Base-by-base conservation (phyloP, 2,329 filamentous ascomycete genomes). In the Fonsecaea pedrosoi region DNA sequence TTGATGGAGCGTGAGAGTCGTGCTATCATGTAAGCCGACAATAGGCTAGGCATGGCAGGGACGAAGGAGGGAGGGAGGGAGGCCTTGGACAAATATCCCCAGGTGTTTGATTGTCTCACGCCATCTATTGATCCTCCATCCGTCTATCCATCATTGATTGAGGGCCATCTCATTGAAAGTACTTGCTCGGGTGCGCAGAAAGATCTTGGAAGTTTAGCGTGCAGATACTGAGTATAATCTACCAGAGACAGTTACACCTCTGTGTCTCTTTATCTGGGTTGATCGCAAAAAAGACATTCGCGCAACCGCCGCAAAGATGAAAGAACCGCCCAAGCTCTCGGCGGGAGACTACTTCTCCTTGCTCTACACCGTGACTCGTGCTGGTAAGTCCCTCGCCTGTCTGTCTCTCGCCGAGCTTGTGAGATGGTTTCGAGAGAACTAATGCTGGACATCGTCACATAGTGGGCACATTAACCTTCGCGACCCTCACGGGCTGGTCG, bases 401-500 rank as follows among this genome's bases (percentile, higher is more conserved):
- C 18, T 50, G 45, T 7, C 21, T 25, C 25, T 25, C 25, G 1
- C 25, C 25, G 30, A 6, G 35, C 30, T 55, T 7, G 35, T 55
- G 21, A n/a, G 40, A n/a, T 4, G 40, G 40, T n/a, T 42, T 42
- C 3, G 40, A 12, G 10, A 42, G 45, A 2, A 50, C n/a, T 50
- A 50, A 50, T 50, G 15, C 25, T 25, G 10, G 18, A 5, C 8
- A 35, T 37, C 5, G 56, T 18, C 5, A 30, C n/a, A 64, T 34
- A 66, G 64, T 62, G 21, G 59, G 50, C 25, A 42, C 54, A 10
- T 56, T 66, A 37, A 59, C 57, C 10, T 68, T 59, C 57, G 34
- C 62, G 3, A 54, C 58, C 30, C 38, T 60, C 13, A 68, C 66
- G 45, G 66, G 66, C 25, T 68, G 62, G 66, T 5, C 62, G 13